Base-by-base conservation (phyloP, 2,329 filamentous ascomycete genomes). In the Microdochium bolleyi region DNA sequence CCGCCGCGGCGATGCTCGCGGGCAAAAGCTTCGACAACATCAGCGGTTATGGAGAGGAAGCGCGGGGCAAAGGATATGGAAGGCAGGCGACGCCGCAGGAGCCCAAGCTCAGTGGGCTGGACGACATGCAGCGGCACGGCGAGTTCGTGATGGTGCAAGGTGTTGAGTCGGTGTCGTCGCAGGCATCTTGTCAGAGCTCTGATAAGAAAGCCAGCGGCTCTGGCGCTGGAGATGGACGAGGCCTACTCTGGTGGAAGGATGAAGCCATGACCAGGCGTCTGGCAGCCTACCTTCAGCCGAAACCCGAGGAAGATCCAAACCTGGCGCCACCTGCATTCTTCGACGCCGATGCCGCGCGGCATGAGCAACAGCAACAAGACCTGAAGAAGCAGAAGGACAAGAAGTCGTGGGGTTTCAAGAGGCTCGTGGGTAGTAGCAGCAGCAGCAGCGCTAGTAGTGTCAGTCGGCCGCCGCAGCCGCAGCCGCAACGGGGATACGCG, bases 241-340 rank as follows among this genome's bases (percentile, higher is more conserved):
- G 56, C 16, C 49, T 54, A 2, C 67, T 72, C 53, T 80, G 76
- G 75, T 80, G 74, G 71, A 57, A 56, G 1, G 74, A 80, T 49
- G 74, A 74, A 53, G 62, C 60, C 2, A 70, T 76, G 69, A 76
- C 77, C 0, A 56, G 55, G 8, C 70, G 77, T 0, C 60, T 80
- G 11, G 75, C 75, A 11, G 63, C 57, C 3, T 69, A 72, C 51
- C 60, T 80, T 2, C 70, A 73, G 54, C 74, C 75, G 0, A 57
- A 65, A 11, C 56, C 59, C 1, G 48, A 25, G 24, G 24, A 25
- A 19, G 48, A 27, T 9, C 48, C 48, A 22, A 14, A n/a, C 25
- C 3, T 30, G 24, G 24, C 25, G 19, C 25, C 48, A 9, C 48
- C 24, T 22, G 48, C 24, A 9, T 27, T 49, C 24, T 46, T 22